These are phyloP conservation scores for Hansenula lynferdii DNA, from an alignment of 1,139 yeast species.

Conservation along the genomic window DNA sequence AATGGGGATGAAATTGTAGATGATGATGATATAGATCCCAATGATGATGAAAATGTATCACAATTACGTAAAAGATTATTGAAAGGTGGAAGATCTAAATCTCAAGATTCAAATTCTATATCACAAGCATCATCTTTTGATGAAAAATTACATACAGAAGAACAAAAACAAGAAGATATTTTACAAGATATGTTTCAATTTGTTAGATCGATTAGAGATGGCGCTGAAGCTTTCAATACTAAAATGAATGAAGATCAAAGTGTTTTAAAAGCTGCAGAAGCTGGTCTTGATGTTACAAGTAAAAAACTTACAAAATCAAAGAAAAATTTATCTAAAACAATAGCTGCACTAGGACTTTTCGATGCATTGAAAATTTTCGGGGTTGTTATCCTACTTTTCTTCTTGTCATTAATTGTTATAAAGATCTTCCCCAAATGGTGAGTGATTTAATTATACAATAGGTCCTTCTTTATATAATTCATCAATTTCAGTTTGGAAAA, in stretches of 20 bases:
- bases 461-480: conserved; percentile 39
- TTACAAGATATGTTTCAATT: conserved; percentile 31
- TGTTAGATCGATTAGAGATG: conserved; percentile 29
- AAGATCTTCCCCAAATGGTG: conserved; percentile 33
- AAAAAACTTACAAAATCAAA: conserved; percentile 27
- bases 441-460: no score
- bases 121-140: conserved; percentile 18
- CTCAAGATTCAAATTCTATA: conserved; percentile 4
- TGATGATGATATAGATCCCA: neutral
- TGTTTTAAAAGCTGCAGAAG: conserved; percentile 33
- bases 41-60: conserved; percentile 20
- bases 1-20: neutral
- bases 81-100: conserved; percentile 16
- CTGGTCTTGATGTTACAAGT: conserved; percentile 32
- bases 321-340: conserved; percentile 24
- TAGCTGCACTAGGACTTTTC: conserved; percentile 26
- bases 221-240: conserved; percentile 33
- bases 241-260: conserved; percentile 32
- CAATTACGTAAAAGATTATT: conserved; percentile 28
- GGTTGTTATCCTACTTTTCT: conserved; percentile 20
- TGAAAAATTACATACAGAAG: conserved; percentile 30
- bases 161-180: conserved; percentile 29
- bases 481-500: conserved; percentile 32
- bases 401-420: conserved; percentile 29
- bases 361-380: conserved; percentile 26